Base-by-base conservation (phyloP, 2,329 filamentous ascomycete species). In the Colletotrichum lentis region DNA sequence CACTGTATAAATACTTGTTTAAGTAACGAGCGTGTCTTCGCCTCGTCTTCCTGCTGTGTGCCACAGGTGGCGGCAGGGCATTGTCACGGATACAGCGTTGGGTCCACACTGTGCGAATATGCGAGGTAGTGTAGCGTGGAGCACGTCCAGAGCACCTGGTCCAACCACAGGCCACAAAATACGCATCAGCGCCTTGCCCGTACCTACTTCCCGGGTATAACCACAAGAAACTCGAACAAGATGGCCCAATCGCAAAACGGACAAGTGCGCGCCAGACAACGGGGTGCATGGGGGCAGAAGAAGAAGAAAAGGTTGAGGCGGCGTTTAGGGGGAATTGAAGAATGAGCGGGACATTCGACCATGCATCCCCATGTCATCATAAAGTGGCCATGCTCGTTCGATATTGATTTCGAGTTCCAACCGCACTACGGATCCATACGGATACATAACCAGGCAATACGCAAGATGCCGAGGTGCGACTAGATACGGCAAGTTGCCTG, bases 1-100 rank as follows among this genome's bases (percentile, higher is more conserved):
- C 52, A 57, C 62, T 66, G 62, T 67, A 24, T 5, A 47, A 12
- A 52, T 46, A 64, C 12, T 16, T 55, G 22, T 31, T 27, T n/a
- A 52, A 39, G 24, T 20, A 43, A 37, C 39, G 20, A 22, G 49
- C n/a, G 22, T 31, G 56, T n/a, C 20, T 46, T 55, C 35, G 52
- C 53, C 43, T 68, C 37, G 43, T 66, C 66, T 55, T 69, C 66
- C 65, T 69, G 24, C 57, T 46, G 22, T 12, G 31, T 35, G 31
- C 31, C 8, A 35, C 31, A 35, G 31, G 31, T 10, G 31, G 31
- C 31, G 20, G 50, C 66, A 69, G 66, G 62, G 66, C 66, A 55
- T 8, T 65, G 62, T 69, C 50, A 66, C 62, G 62, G 61, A 69
- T 69, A 69, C 66, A 69, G 55, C 43, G 22, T n/a, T 35, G 39